phyloP scores from a whole-genome alignment of 768 basidiomycete species.

The Rhodotorula toruloides region DNA sequence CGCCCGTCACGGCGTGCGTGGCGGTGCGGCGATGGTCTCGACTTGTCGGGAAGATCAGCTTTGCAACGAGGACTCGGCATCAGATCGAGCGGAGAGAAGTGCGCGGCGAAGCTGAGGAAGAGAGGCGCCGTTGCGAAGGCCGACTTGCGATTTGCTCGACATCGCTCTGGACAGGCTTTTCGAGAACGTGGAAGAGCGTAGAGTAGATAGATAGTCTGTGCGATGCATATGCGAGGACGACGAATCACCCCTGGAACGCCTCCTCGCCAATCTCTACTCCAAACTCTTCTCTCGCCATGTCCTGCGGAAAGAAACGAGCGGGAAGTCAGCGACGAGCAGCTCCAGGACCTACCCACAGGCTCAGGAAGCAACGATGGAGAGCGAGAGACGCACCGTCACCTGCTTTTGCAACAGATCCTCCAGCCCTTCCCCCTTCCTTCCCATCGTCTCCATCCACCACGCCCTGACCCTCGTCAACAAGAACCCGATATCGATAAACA shows the following conservation, averaged over 20 bases:
- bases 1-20: no score
- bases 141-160: neutral
- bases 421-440: slow-evolving; percentile 54
- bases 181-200: no score
- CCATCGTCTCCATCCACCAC: slow-evolving; percentile 50
- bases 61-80: no score
- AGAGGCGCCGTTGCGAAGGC: no score
- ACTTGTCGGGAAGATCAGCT: no score
- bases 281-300: slow-evolving; percentile 68
- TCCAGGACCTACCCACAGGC: no score
- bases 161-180: neutral
- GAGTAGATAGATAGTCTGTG: no score
- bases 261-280: slow-evolving; percentile 58
- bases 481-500: slow-evolving; percentile 68
- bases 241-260: slow-evolving; percentile 13
- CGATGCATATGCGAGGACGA: neutral
- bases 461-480: slow-evolving; percentile 56
- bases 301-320: slow-evolving; percentile 22
- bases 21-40: no score
- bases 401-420: slow-evolving; percentile 76
- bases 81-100: no score
- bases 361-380: no score
- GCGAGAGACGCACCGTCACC: slow-evolving; percentile 52
- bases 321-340: no score
- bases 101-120: no score